Evolutionary conservation across 176 grass and related monocot genomes (phyloP), one percentile per base, ranked within the genome.

Genomic region (Poa annua): DNA sequence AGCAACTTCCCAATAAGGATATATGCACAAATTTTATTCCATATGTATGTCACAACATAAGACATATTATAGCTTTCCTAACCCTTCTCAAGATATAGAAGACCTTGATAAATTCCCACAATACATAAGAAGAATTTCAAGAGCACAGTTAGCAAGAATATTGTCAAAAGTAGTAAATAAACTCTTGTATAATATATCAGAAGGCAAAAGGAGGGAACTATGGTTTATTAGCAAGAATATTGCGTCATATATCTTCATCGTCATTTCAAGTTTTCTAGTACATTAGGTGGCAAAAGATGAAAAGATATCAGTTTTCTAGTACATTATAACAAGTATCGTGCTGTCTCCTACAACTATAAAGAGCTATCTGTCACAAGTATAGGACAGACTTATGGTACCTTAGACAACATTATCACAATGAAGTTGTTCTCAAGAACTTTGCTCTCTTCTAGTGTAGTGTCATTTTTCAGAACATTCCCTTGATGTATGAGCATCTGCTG

Each of bases 401-500:
- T 94, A 48, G 61, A 86, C 54, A 95, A 77, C 95, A 95, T 95
- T 76, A 98, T 90, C 52, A 98, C 92, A 20, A 98, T 82, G 26
- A 98, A 91, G 83, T 81, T 88, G 64, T 92, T 82, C 79, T 95
- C 95, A 64, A 68, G 20, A 80, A 98, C 77, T 86, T 91, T 89
- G 80, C 89, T 98, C 51, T 98, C 88, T 49, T 87, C 90, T 80
- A 98, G 73, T 54, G 92, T 88, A 1, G 86, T 80, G 20, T 93
- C 90, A 68, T 98, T 90, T 61, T 93, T 93, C 8, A 98, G 85
- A 74, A 95, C 82, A 76, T 83, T 84, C 67, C 90, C 92, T 84
- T 91, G 86, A 81, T 98, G 74, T 68, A 98, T 95, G 34, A 98
- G 95, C 88, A 95, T 91, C 29, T 92, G 92, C 60, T 95, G 90